Base-by-base conservation (phyloP, 106 monocot genomes). In the Platanthera guangdongensis region DNA sequence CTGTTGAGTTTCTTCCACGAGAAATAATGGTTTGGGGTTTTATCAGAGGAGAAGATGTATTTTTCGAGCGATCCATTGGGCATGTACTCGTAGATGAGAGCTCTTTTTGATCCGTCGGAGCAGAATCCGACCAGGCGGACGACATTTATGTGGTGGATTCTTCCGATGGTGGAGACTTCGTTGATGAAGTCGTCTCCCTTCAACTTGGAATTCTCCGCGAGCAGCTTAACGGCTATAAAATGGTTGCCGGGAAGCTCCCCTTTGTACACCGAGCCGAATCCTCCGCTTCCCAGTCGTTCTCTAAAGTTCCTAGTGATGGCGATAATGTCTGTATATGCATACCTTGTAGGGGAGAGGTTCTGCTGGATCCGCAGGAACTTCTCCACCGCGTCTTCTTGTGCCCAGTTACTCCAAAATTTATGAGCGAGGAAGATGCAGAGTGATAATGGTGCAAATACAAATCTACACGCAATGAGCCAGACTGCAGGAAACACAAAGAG, bases 221-320 rank as follows among this genome's bases (percentile, higher is more conserved):
- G 39, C 39, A 39, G 39, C 39, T 39, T 39, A 39, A 39, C 39
- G 39, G 39, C 39, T 3, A 39, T 39, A 39, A 39, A 39, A 1
- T 39, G 39, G 39, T 39, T 39, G 39, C 39, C 39, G 39, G 39
- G 39, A 1, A 39, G 39, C 3, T 39, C 39, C 39, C 39, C 39
- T 39, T 39, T 39, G 39, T 39, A 39, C 39, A 39, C 39, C 1
- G 39, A 0, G 39, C 39, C 39, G 39, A 39, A 39, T 39, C 87
- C 84, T 48, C 87, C 87, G 52, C 82, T 82, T 12, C 87, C 87
- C 30, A 88, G 7, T 73, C 82, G 81, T 51, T 82, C 82, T 54
- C 74, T 82, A 51, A 88, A 85, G 74, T 88, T 60, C 21, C 68
- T 62, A 3, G 87, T 88, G 14, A 85, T 75, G 6, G 77, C 63